Evolutionary conservation across 2,329 filamentous ascomycete species (phyloP).

Genomic region (Calonectria pauciramosa): DNA sequence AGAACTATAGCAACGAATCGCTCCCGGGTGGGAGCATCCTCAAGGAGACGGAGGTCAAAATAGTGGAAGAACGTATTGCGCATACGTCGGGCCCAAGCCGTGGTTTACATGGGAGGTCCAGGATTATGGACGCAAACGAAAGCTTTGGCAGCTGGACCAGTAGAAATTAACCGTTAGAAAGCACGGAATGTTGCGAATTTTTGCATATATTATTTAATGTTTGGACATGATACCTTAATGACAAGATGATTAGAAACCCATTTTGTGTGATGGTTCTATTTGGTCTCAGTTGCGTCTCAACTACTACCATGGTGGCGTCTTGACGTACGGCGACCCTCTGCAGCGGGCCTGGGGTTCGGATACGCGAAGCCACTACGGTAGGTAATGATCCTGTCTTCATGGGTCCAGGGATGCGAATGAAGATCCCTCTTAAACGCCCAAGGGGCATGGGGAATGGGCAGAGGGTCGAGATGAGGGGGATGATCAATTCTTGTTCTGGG

Average conservation of each 20-base stretch:
- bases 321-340: neutral
- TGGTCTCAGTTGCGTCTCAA: neutral
- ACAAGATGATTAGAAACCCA: neutral
- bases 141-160: neutral
- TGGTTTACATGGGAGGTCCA: neutral
- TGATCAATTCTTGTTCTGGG: neutral
- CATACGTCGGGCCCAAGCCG: neutral
- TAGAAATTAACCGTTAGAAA: neutral
- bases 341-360: neutral
- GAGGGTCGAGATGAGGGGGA: neutral
- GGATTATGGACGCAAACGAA: neutral
- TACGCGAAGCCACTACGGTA: neutral
- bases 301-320: neutral
- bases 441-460: neutral
- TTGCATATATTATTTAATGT: neutral
- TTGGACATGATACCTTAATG: neutral
- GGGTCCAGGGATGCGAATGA: neutral
- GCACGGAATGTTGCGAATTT: neutral
- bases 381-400: neutral
- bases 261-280: neutral
- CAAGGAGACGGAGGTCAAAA: constrained; percentile 29
- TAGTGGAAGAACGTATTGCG: neutral
- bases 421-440: neutral
- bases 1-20: constrained; percentile 23
- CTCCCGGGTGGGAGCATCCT: constrained; percentile 24